phyloP scores from a whole-genome alignment of 2,329 filamentous ascomycete species.

The Exophiala lecanii-corni region DNA sequence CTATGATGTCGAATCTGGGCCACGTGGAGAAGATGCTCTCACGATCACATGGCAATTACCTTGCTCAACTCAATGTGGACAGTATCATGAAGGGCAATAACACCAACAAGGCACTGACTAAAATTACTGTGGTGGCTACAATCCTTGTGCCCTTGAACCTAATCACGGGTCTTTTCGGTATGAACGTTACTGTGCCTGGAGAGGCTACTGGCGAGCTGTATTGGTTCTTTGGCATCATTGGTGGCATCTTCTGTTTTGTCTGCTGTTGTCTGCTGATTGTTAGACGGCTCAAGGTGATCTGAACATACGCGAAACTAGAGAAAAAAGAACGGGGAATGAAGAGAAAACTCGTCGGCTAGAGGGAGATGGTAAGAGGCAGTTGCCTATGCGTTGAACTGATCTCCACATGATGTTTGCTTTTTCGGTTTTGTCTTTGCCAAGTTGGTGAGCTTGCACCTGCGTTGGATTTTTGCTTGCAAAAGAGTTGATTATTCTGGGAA shows the following conservation, averaged over 20 bases:
- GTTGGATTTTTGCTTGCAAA: no score
- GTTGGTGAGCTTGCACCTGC: no score
- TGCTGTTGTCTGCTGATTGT: slow-evolving; percentile 36
- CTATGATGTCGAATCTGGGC: slow-evolving; percentile 93
- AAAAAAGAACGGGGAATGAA: no score
- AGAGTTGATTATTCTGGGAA: no score
- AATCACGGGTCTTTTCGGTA: slow-evolving; percentile 60
- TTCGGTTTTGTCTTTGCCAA: no score
- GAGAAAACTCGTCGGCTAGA: no score
- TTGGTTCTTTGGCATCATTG: slow-evolving; percentile 49
- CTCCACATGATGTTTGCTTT: no score
- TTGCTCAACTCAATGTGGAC: slow-evolving; percentile 89
- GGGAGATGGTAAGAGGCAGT: no score
- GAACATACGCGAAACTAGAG: no score
- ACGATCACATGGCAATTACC: slow-evolving; percentile 89
- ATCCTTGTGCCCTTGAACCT: slow-evolving; percentile 95
- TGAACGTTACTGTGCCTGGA: slow-evolving; percentile 48
- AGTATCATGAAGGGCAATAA: slow-evolving; percentile 82
- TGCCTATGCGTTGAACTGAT: no score
- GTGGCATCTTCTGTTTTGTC: slow-evolving; percentile 41
- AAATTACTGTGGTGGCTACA: slow-evolving; percentile 90
- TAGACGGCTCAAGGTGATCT: slow-evolving; percentile 30
- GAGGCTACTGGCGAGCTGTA: slow-evolving; percentile 31
- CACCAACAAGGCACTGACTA: slow-evolving; percentile 84
- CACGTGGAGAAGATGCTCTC: slow-evolving; percentile 98